phyloP scores from a whole-genome alignment of 176 grass and related monocot genomes.

The Aegilops longissima region DNA sequence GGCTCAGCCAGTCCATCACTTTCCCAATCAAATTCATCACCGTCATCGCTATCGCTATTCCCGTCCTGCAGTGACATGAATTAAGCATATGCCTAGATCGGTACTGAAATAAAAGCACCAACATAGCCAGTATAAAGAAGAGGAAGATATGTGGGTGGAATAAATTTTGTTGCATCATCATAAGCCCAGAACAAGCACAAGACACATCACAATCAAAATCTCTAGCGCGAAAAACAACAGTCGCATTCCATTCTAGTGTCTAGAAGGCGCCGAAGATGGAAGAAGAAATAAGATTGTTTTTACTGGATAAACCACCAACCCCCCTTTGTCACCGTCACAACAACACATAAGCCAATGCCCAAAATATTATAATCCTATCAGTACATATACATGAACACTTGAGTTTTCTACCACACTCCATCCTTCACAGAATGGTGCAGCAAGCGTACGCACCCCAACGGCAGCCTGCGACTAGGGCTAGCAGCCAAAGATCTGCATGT shows the following conservation, averaged over 20 bases:
- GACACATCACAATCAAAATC: background rate
- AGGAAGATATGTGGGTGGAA: background rate
- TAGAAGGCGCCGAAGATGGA: background rate
- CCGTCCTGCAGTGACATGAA: conserved; percentile 29
- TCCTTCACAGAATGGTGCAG: too few relatives aligned
- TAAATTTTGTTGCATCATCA: background rate
- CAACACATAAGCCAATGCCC: background rate
- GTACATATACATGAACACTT: background rate
- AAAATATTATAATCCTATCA: background rate
- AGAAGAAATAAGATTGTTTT: background rate
- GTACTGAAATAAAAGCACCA: background rate
- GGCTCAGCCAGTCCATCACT: conserved; percentile 2
- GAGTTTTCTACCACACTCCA: background rate
- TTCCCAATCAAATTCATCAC: conserved; percentile 25
- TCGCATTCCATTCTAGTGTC: background rate
- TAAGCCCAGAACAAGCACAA: background rate
- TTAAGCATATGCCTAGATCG: background rate
- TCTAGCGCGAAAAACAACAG: background rate
- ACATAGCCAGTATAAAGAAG: background rate
- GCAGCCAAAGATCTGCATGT: too few relatives aligned
- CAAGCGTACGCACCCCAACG: background rate
- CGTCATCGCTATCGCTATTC: conserved; percentile 34
- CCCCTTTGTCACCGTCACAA: background rate
- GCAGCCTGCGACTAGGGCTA: background rate
- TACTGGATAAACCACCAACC: background rate